Evolutionary conservation across 2,329 filamentous ascomycete genomes (phyloP), one percentile per base, ranked within the genome.

Genomic region (Fusarium coicis): DNA sequence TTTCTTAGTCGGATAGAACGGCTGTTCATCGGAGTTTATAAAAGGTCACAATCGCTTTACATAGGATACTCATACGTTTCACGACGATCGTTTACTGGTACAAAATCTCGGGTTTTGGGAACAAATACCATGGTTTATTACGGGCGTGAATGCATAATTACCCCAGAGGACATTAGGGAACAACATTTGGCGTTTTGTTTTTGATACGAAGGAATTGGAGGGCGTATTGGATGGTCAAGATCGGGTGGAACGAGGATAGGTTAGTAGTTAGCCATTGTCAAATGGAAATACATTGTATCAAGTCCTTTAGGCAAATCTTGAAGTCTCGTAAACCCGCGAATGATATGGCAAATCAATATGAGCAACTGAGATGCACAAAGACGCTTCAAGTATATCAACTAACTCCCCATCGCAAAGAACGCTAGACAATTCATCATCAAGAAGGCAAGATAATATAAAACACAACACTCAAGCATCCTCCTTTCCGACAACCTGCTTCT

Each of bases 61-160:
- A 60, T 60, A 59, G 62, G 68, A 68, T 57, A 74, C 26, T 44
- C 49, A 61, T 54, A 60, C 58, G 54, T 74, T 74, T 73, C 73
- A 74, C 57, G 23, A 73, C 72, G 54, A 63, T 73, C 70, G 37
- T 58, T 74, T 64, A 57, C 61, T 63, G 60, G 40, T 42, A 74
- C 58, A 69, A 70, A 49, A 40, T 39, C 43, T 68, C n/a, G 66
- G 68, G 70, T 59, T 67, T 44, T 68, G 61, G 58, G 68, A 57
- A 60, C 47, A 73, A 70, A 76, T 74, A 77, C 70, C 74, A 76
- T 58, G 56, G 62, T 58, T 74, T 66, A 57, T 64, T 36, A 62
- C 34, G 47, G 65, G 59, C 46, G 40, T 67, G 44, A 50, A 59
- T 49, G 42, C 30, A 61, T 63, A 43, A 42, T 30, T 47, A 50